These are phyloP conservation scores for Saxophila tyrrhenica DNA, from an alignment of 495 filamentous ascomycete genomes.

Conservation along the genomic window DNA sequence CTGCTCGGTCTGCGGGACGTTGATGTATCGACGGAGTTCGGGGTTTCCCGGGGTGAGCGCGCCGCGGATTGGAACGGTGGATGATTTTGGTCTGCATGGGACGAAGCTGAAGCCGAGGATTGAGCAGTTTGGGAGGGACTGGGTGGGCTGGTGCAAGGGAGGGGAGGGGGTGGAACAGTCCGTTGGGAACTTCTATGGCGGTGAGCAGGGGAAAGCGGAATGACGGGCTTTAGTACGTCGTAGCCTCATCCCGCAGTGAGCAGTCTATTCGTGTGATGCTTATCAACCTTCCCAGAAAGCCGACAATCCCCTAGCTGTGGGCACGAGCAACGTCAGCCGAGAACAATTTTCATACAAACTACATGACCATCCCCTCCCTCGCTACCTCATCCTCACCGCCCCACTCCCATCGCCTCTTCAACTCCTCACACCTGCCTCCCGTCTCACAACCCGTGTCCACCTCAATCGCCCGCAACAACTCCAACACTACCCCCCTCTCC, in stretches of 20 bases:
- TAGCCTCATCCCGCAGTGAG: too few species aligned
- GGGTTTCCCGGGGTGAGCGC: slow-evolving; percentile 33
- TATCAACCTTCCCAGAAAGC: too few species aligned
- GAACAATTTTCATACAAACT: background rate
- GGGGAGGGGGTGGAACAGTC: slow-evolving; percentile 24
- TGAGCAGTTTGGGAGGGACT: slow-evolving; percentile 33
- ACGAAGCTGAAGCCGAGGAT: slow-evolving; percentile 37
- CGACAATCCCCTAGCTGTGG: too few species aligned
- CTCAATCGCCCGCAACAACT: slow-evolving; percentile 48
- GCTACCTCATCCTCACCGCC: background rate
- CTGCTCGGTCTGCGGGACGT: slow-evolving; percentile 41
- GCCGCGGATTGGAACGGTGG: slow-evolving; percentile 43
- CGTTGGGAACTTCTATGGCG: too few species aligned
- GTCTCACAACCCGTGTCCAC: slow-evolving; percentile 51
- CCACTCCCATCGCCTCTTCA: slow-evolving; percentile 43
- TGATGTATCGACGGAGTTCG: slow-evolving; percentile 39
- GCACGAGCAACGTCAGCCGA: too few species aligned
- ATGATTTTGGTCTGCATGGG: slow-evolving; percentile 43
- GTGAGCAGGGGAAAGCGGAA: too few species aligned
- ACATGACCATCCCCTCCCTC: background rate
- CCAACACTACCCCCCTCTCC: slow-evolving; percentile 38
- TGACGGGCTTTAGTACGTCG: too few species aligned
- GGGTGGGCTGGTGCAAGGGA: slow-evolving; percentile 31
- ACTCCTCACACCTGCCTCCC: slow-evolving; percentile 45
- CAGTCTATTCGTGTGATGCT: too few species aligned